Base-by-base conservation (phyloP, 1,284 basidiomycete genomes). In the Irpex rosettiformis region DNA sequence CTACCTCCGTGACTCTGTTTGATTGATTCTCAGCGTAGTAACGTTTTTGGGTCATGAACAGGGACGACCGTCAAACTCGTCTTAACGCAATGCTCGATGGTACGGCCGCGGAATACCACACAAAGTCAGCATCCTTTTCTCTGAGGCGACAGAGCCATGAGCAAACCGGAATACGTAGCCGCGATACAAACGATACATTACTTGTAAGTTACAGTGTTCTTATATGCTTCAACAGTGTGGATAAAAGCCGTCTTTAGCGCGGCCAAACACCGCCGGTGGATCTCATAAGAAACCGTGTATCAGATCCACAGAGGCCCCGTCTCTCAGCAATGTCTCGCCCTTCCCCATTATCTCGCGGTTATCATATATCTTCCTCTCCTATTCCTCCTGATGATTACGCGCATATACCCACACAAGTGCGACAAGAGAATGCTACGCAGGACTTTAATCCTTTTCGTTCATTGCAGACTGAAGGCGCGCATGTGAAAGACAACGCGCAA, bases 71-170 rank as follows among this genome's bases (percentile, higher is more conserved):
- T 5, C 25, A 8, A 16, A 11, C 48, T 28, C 48, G 27, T 21
- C 48, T 25, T 13, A 24, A 13, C 28, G 48, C 24, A 11, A 16
- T 51, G 48, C 48, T 51, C 27, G 16, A 21, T 16, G 48, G 48
- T 16, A 25, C 48, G 16, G 48, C 48, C 8, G 48, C 48, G 22
- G 48, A 51, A 27, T 25, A 51, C 28, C 24, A 27, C 24, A 6
- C 48, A 29, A 13, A 8, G 10, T 24, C 48, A 13, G 4, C 48
- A 11, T 51, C 48, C 24, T 51, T 51, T 18, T 51, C 48, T 24
- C 27, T 51, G 11, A 51, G 27, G 48, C 48, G 48, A 51, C 48
- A 51, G 27, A 51, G 27, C 24, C 48, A 51, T 10, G 48, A 51
- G 22, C 48, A 51, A 16, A 16, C 11, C 18, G 18, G 22, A 27